Evolutionary conservation across 345 rosid genomes (phyloP), one percentile per base, ranked within the genome.

Genomic region (Aquilaria sinensis): DNA sequence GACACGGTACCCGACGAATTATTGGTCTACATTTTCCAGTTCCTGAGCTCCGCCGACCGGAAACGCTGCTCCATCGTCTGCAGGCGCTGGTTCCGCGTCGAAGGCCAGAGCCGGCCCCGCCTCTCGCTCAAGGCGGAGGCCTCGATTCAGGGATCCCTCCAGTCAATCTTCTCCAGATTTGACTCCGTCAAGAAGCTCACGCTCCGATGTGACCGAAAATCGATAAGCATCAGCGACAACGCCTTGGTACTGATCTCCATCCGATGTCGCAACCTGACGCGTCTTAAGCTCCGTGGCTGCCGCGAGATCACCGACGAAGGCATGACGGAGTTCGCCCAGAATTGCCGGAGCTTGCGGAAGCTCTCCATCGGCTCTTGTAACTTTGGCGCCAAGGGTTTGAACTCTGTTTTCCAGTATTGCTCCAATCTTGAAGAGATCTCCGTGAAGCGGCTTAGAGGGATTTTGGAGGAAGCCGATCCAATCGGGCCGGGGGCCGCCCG

Each of bases 261-360:
- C 23, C 23, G 23, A 23, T 23, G 23, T 23, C 23, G 23, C 23
- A 23, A 23, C 23, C 23, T 23, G 23, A 23, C 23, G 23, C 23
- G 23, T 23, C 75, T 90, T 57, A 87, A 90, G 85, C 92, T 90
- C 72, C 95, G 97, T 31, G 82, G 90, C 56, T 90, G 97, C 76
- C 87, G 92, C 51, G 84, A 83, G 57, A 63, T 90, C 67, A 79
- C 97, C 13, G 97, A 87, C 73, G 74, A 70, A 33, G 95, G 97
- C 15, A 74, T 90, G 79, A 80, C 69, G 1, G 56, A 64, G 9
- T 82, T 87, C 32, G 86, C 92, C 33, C 7, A 53, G 10, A 82
- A 90, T 62, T 83, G 86, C 55, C 62, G 50, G 63, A 73, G 48
- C 46, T 59, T 87, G 41, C 87, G 75, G 77, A 90, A 87, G 70